Percentiles rank a stretch among this genome's conserved stretches.
phyloP scores from a whole-genome alignment of 2,329 filamentous ascomycete genomes.

The Bipolaris victoriae region DNA sequence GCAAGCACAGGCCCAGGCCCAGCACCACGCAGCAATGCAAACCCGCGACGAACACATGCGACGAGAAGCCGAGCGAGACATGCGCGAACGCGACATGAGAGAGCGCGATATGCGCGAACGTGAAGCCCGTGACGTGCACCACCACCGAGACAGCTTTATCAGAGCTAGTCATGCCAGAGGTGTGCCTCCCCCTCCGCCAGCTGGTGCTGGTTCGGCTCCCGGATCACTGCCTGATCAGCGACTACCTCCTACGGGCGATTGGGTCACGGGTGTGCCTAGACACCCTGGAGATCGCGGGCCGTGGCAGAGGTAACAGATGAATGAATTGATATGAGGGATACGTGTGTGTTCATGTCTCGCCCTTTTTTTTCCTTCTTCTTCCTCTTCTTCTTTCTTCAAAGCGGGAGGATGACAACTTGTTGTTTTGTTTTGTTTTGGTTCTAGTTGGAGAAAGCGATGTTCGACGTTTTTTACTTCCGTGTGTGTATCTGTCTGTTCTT shows the following conservation, averaged over 20 bases:
- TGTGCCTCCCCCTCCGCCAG: slow-evolving; percentile 21
- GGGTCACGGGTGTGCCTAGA: slow-evolving; percentile 25
- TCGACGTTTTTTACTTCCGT: no score
- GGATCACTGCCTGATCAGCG: slow-evolving; percentile 24
- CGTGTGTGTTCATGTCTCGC: background rate
- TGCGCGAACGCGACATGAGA: slow-evolving; percentile 26
- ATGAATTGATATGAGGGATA: background rate
- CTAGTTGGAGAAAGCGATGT: no score
- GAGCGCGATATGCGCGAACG: slow-evolving; percentile 26
- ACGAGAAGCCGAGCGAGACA: slow-evolving; percentile 32
- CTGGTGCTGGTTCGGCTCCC: slow-evolving; percentile 13
- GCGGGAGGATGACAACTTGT: background rate
- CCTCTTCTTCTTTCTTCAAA: background rate
- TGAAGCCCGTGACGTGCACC: slow-evolving; percentile 25
- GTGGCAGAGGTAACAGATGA: slow-evolving; percentile 20
- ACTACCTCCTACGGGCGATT: slow-evolving; percentile 26
- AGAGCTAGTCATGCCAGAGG: slow-evolving; percentile 27
- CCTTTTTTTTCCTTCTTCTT: background rate
- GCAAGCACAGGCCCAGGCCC: slow-evolving; percentile 23
- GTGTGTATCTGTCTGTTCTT: no score
- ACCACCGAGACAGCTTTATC: slow-evolving; percentile 30
- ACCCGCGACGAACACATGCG: slow-evolving; percentile 33
- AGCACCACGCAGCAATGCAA: slow-evolving; percentile 24
- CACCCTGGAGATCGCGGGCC: slow-evolving; percentile 24
- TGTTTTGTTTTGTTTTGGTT: background rate